phyloP scores from a whole-genome alignment of 176 grass and related monocot genomes.

The Avena sativa region DNA sequence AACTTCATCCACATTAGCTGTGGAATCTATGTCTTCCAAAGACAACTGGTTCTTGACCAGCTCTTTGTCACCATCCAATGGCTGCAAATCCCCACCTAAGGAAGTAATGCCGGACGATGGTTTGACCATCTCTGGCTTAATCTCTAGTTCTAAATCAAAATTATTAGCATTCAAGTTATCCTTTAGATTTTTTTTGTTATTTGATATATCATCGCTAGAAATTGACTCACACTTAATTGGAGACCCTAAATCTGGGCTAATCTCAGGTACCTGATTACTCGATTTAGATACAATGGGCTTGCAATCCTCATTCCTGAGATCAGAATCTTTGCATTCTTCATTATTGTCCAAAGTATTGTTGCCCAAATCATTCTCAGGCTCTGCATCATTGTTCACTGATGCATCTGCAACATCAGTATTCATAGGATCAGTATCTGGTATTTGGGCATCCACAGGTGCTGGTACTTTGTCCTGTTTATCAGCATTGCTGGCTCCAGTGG shows the following conservation, averaged over 20 bases:
- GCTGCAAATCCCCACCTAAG: constrained; percentile 77
- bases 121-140: constrained; percentile 90
- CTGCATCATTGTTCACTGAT: constrained; percentile 33
- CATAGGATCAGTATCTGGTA: constrained; percentile 49
- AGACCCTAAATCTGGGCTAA: constrained; percentile 88
- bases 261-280: constrained; percentile 93
- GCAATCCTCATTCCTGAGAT: constrained; percentile 53
- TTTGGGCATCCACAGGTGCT: constrained; percentile 32
- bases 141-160: constrained; percentile 99
- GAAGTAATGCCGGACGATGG: constrained; percentile 79
- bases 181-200: constrained; percentile 92
- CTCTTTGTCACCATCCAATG: constrained; percentile 83
- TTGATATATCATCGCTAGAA: constrained; percentile 90
- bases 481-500: constrained; percentile 45
- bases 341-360: constrained; percentile 35
- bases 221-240: constrained; percentile 91
- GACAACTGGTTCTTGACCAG: constrained; percentile 66
- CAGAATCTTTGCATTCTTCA: constrained; percentile 47
- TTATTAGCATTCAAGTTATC: constrained; percentile 99
- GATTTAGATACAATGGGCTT: constrained; percentile 52
- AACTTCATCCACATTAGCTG: constrained; percentile 69
- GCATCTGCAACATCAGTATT: constrained; percentile 43
- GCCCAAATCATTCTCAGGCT: constrained; percentile 21
- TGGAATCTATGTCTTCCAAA: constrained; percentile 78
- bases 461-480: constrained; percentile 38